Conservation (phyloP, 495 filamentous ascomycete species). For the Xylaria longipes region DNA sequence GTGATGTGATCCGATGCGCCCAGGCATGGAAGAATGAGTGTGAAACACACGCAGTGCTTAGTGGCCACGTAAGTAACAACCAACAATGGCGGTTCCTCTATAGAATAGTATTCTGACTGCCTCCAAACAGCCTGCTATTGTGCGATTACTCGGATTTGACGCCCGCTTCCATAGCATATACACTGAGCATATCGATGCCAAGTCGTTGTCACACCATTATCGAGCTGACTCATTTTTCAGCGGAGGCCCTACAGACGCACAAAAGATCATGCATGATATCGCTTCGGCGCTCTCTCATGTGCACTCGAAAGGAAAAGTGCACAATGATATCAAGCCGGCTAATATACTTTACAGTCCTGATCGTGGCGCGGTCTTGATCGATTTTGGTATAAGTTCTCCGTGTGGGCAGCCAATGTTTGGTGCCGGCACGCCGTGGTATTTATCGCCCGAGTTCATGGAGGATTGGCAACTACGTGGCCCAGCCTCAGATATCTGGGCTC, state of each 20-base stretch:
- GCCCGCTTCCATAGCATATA: conserved; percentile 18
- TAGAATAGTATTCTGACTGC: neutral
- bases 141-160: neutral
- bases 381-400: neutral
- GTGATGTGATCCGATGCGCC: neutral
- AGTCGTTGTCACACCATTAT: neutral
- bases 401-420: neutral
- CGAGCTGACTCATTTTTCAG: neutral
- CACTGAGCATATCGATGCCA: conserved; percentile 5
- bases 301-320: neutral
- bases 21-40: neutral
- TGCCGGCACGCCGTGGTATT: conserved; percentile 11
- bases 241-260: neutral
- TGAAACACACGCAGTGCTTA: neutral
- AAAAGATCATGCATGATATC: neutral
- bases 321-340: conserved; percentile 15
- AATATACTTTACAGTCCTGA: conserved; percentile 7
- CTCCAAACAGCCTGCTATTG: neutral
- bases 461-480: neutral
- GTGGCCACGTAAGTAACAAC: neutral
- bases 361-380: conserved; percentile 3
- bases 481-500: conserved; percentile 10
- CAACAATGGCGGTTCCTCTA: neutral
- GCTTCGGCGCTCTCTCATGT: neutral
- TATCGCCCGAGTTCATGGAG: neutral